These are phyloP conservation scores for Scheffersomyces lignicola DNA, from an alignment of 1,139 yeast genomes.

Conservation along the genomic window DNA sequence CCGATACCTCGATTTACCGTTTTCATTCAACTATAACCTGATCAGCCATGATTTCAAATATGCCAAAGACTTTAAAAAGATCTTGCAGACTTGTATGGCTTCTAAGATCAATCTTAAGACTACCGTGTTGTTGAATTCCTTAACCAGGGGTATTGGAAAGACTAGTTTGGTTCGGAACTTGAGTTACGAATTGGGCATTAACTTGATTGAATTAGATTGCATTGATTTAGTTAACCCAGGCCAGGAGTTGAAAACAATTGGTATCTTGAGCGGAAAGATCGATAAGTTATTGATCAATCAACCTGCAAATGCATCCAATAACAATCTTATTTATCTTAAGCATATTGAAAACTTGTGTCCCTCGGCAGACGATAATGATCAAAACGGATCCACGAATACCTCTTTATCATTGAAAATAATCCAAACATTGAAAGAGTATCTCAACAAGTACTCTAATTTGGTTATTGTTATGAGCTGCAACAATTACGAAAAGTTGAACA, in stretches of 20 bases:
- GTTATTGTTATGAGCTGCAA: constrained; percentile 70
- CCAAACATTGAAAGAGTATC: constrained; percentile 58
- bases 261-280: constrained; percentile 70
- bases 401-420: constrained; percentile 60
- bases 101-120: constrained; percentile 51
- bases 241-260: constrained; percentile 78
- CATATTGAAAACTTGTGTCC: constrained; percentile 78
- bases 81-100: constrained; percentile 46
- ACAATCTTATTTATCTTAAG: constrained; percentile 55
- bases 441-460: constrained; percentile 34
- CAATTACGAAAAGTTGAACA: constrained; percentile 71
- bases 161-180: constrained; percentile 58
- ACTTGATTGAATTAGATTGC: constrained; percentile 71
- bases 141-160: constrained; percentile 80
- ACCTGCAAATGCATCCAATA: constrained; percentile 20
- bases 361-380: constrained; percentile 62
- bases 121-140: constrained; percentile 65
- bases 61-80: constrained; percentile 53
- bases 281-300: constrained; percentile 48
- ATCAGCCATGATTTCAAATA: constrained; percentile 38
- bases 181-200: constrained; percentile 62
- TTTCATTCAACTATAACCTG: constrained; percentile 33
- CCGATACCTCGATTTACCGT: constrained; percentile 45
- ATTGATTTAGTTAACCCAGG: constrained; percentile 63
- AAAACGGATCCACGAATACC: constrained; percentile 54